Percentiles rank a stretch among this genome's conserved stretches.
phyloP scores from a whole-genome alignment of 495 filamentous ascomycete genomes.

The Xeromyces bisporus region DNA sequence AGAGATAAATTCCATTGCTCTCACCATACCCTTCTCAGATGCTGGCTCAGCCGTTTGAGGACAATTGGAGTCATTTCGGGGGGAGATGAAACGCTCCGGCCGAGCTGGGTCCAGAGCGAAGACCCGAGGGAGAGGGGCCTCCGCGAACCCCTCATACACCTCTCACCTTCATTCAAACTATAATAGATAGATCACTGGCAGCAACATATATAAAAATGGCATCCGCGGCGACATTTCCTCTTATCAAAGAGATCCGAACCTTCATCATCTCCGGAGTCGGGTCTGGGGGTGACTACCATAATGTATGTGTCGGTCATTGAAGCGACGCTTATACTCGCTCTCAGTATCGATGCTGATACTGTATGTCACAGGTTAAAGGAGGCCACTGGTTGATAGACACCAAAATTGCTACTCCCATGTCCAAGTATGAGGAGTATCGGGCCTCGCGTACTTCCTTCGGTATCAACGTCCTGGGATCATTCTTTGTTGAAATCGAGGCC shows the following conservation, averaged over 20 bases:
- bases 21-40: too few species aligned
- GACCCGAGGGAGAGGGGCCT: too few species aligned
- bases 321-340: too few species aligned
- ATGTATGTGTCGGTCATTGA: conserved; percentile 43
- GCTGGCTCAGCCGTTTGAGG: too few species aligned
- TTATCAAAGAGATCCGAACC: conserved; percentile 64
- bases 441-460: conserved; percentile 82
- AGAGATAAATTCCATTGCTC: too few species aligned
- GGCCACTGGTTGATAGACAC: conserved; percentile 88
- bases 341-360: too few species aligned
- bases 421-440: conserved; percentile 71
- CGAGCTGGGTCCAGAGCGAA: too few species aligned
- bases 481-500: conserved; percentile 82
- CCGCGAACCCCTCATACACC: neutral
- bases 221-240: conserved; percentile 21
- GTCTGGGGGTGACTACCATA: conserved; percentile 87
- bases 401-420: conserved; percentile 83
- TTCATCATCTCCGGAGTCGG: conserved; percentile 76
- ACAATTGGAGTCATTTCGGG: too few species aligned
- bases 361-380: conserved; percentile 56
- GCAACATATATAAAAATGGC: too few species aligned
- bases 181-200: too few species aligned
- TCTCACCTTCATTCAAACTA: neutral
- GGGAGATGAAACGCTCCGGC: too few species aligned
- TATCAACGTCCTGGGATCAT: conserved; percentile 86